Conservation (phyloP, 2,329 filamentous ascomycete species). For the Venturiaceae sp. region DNA sequence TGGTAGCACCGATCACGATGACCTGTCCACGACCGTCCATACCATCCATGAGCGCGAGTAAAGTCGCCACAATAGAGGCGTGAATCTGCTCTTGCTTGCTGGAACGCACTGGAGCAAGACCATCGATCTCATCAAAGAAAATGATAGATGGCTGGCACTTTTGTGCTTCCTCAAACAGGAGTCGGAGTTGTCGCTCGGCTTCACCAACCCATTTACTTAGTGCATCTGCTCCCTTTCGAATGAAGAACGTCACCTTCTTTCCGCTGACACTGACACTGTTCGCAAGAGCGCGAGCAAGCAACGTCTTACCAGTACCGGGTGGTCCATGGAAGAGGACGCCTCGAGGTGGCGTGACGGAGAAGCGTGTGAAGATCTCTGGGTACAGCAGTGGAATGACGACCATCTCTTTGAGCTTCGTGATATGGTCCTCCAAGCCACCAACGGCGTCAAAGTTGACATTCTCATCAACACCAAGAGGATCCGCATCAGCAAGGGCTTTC, state of each 20-base stretch:
- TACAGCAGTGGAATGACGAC: slow-evolving; percentile 89
- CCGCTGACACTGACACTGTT: slow-evolving; percentile 84
- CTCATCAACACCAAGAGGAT: slow-evolving; percentile 86
- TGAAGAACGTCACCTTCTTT: slow-evolving; percentile 96
- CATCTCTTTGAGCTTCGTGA: slow-evolving; percentile 98
- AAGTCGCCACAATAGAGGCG: slow-evolving; percentile 88
- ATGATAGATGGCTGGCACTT: slow-evolving; percentile 98
- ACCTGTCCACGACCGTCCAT: slow-evolving; percentile 98
- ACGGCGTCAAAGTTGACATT: slow-evolving; percentile 92
- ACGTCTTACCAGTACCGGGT: slow-evolving; percentile 92
- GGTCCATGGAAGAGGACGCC: slow-evolving; percentile 96
- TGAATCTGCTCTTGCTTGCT: slow-evolving; percentile 99
- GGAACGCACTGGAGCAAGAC: slow-evolving; percentile 86
- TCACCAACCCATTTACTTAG: slow-evolving; percentile 99
- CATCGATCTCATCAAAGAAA: slow-evolving; percentile 99
- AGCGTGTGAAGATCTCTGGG: slow-evolving; percentile 83
- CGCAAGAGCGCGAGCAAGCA: slow-evolving; percentile 87
- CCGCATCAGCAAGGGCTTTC: slow-evolving; percentile 84
- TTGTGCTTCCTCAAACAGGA: slow-evolving; percentile 91
- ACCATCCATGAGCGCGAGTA: slow-evolving; percentile 92
- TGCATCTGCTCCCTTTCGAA: slow-evolving; percentile 97
- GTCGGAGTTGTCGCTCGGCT: slow-evolving; percentile 84
- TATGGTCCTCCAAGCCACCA: slow-evolving; percentile 84
- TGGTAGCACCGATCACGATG: slow-evolving; percentile 97
- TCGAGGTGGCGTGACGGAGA: slow-evolving; percentile 87